Evolutionary conservation across 2,329 filamentous ascomycete genomes (phyloP).

Genomic region (Cladophialophora carrionii): DNA sequence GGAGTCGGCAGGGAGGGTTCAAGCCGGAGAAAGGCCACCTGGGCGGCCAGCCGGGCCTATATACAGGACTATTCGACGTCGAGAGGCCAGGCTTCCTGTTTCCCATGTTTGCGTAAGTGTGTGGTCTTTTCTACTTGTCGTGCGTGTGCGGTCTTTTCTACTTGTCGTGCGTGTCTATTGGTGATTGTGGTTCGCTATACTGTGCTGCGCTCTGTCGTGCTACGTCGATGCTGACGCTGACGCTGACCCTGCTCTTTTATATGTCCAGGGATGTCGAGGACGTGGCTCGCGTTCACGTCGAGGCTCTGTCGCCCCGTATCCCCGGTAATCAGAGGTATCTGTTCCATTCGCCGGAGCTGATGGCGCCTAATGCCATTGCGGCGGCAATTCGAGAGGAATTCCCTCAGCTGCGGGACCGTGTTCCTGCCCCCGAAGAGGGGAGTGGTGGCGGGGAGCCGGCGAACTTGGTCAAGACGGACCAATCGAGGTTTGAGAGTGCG

Average conservation of each 20-base stretch:
- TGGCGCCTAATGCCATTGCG: slow-evolving; percentile 10
- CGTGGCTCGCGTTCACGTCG: slow-evolving; percentile 21
- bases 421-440: slow-evolving; percentile 14
- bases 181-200: not conserved
- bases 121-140: no score
- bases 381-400: slow-evolving; percentile 18
- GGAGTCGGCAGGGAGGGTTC: slow-evolving; percentile 15
- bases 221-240: not conserved
- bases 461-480: slow-evolving; percentile 20
- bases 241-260: not conserved
- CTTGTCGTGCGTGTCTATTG: not conserved
- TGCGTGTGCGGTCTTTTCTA: no score
- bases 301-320: slow-evolving; percentile 13
- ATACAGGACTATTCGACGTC: slow-evolving; percentile 17
- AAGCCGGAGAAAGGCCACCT: slow-evolving; percentile 14
- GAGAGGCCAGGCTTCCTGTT: slow-evolving; percentile 21
- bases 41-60: slow-evolving; percentile 20
- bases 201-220: no score
- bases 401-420: slow-evolving; percentile 16
- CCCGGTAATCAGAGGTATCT: slow-evolving; percentile 22
- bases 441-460: not conserved
- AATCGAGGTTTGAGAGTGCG: slow-evolving; percentile 19
- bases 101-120: slow-evolving; percentile 20
- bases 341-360: slow-evolving; percentile 21
- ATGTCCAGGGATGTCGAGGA: slow-evolving; percentile 20